Base-by-base conservation (phyloP, 2,329 filamentous ascomycete genomes). In the Fusarium torulosum region DNA sequence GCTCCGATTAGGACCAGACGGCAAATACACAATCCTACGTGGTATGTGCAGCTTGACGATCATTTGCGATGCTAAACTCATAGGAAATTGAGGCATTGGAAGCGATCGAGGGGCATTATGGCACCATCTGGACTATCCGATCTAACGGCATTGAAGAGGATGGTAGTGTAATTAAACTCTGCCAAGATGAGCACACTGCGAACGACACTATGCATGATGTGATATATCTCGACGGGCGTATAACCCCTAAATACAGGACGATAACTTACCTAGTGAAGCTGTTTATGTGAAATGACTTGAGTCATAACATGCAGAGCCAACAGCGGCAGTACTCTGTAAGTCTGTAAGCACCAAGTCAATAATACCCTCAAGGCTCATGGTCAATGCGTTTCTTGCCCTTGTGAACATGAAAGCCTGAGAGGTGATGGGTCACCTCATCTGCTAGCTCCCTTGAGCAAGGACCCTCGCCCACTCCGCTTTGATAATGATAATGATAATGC, bases 291-390 rank as follows among this genome's bases (percentile, higher is more conserved):
- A 43, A 65, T 68, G 35, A 25, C 31, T 54, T 42, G 38, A 21
- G 46, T 52, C 31, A 38, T 23, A 51, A 45, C 21, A 41, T 23
- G 33, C 19, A 41, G 33, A 44, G 33, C 45, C 15, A 43, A 20
- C 45, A 53, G 25, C 43, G 38, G 13, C 35, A 44, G 43, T 44
- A 37, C 3, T 25, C 35, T 31, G 43, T 44, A 37, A 35, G 8
- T 25, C 35, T 31, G 43, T 44, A 37, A 35, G 33, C 44, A 47
- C 29, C 11, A 53, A 40, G 43, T 37, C 54, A 50, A 53, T 58
- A 69, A 69, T 67, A 49, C 45, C 66, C 66, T 66, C 66, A 69
- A 66, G 56, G 56, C 66, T 66, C 66, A 69, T 69, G 56, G 56
- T 52, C 56, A 66, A 62, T 66, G 65, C 65, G 52, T 58, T 53